A percentile compares a stretch with the other conserved stretches of the same genome.
phyloP scores from a whole-genome alignment of 148 eudicot genomes.

The Beta vulgaris region DNA sequence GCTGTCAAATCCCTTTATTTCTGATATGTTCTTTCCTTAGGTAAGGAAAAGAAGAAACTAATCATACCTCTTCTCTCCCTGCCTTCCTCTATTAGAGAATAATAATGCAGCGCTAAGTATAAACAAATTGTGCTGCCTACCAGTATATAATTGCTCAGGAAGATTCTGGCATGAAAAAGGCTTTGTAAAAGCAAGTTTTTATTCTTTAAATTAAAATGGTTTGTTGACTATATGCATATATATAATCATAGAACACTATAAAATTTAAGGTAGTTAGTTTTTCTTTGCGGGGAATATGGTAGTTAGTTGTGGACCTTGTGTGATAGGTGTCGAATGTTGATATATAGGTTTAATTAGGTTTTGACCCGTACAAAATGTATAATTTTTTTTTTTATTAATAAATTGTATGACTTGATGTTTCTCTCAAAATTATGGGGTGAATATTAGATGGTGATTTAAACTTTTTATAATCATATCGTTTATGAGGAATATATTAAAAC shows the following conservation, averaged over 20 bases:
- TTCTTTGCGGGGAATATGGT: too few species aligned
- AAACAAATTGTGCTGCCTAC: neutral
- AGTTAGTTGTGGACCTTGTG: neutral
- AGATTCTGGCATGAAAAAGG: slow-evolving; percentile 12
- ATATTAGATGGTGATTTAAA: too few species aligned
- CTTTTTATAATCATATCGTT: too few species aligned
- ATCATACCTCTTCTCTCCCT: neutral
- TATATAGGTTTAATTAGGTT: too few species aligned
- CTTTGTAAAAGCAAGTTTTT: slow-evolving; percentile 3
- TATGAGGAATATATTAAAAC: too few species aligned
- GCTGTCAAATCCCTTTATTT: slow-evolving; percentile 12
- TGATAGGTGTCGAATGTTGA: too few species aligned
- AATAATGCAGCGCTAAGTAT: slow-evolving; percentile 3
- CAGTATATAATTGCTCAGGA: neutral
- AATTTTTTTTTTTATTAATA: too few species aligned
- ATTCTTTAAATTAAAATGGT: neutral
- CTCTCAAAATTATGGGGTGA: too few species aligned
- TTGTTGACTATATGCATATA: neutral
- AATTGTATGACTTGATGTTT: too few species aligned
- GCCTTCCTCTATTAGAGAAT: slow-evolving; percentile 4
- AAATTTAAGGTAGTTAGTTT: neutral
- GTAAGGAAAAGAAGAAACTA: neutral
- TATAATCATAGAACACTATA: neutral
- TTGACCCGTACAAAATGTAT: too few species aligned
- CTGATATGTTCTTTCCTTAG: neutral